Evolutionary conservation across 2,329 filamentous ascomycete genomes (phyloP).

Genomic region (Alternaria hordeiaustralica): DNA sequence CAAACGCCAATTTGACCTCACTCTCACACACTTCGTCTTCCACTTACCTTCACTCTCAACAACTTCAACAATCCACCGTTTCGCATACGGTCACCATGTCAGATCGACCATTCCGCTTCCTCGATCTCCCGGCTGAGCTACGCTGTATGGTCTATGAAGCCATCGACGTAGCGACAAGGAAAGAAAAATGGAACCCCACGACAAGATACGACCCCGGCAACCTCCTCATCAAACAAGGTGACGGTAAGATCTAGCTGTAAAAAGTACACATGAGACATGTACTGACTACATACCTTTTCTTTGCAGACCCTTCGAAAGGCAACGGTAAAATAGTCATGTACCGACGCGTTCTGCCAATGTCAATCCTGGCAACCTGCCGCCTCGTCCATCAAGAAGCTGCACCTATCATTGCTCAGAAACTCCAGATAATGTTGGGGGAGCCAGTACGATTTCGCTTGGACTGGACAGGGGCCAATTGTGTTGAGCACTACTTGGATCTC

Average conservation of each 20-base stretch:
- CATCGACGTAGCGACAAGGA: not conserved
- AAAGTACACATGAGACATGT: too few species aligned
- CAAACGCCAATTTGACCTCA: not conserved
- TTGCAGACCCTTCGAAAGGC: too few species aligned
- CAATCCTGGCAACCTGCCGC: not conserved
- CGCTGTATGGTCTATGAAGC: not conserved
- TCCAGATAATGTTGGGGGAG: not conserved
- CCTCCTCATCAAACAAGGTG: too few species aligned
- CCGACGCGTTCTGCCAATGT: not conserved
- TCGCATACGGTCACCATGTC: not conserved
- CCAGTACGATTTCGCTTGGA: not conserved
- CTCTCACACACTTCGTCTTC: not conserved
- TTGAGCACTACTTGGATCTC: fast-evolving
- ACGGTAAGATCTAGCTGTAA: too few species aligned
- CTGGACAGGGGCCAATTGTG: not conserved
- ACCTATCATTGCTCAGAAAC: not conserved
- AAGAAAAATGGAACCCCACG: not conserved
- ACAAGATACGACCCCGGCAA: fast-evolving
- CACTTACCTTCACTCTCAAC: not conserved
- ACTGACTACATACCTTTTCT: too few species aligned
- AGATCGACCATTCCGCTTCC: not conserved
- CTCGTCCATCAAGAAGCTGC: not conserved
- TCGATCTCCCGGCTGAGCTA: not conserved
- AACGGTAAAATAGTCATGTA: not conserved
- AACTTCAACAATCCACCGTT: not conserved